Evolutionary conservation across 352 stramenopile genomes (phyloP).

Genomic region (Bremia lactucae): DNA sequence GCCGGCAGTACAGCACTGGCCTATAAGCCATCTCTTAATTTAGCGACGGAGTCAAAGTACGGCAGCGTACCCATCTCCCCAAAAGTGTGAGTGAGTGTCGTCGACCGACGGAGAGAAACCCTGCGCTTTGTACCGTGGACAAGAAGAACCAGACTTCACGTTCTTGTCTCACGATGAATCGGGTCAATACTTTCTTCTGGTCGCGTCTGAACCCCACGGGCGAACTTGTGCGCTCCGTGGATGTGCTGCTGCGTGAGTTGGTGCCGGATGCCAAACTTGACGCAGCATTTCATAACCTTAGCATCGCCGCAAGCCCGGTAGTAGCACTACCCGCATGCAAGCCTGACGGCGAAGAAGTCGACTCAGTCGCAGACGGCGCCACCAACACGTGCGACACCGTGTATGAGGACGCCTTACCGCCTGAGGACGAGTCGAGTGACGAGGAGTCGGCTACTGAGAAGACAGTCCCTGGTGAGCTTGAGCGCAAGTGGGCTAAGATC

Average conservation of each 20-base stretch:
- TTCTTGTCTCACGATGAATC: slow-evolving; percentile 21
- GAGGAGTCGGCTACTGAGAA: slow-evolving; percentile 44
- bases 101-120: background rate
- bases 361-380: slow-evolving; percentile 19
- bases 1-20: slow-evolving; percentile 10
- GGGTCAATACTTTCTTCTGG: slow-evolving; percentile 80
- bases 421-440: slow-evolving; percentile 45
- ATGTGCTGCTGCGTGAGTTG: slow-evolving; percentile 44
- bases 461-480: slow-evolving; percentile 61
- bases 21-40: slow-evolving; percentile 22
- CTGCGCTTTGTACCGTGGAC: slow-evolving; percentile 13
- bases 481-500: slow-evolving; percentile 66
- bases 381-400: slow-evolving; percentile 14
- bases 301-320: slow-evolving; percentile 22
- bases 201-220: slow-evolving; percentile 54
- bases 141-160: slow-evolving; percentile 1
- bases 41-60: slow-evolving; percentile 11
- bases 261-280: slow-evolving; percentile 53
- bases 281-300: slow-evolving; percentile 35
- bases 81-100: background rate
- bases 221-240: slow-evolving; percentile 62
- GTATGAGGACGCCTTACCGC: slow-evolving; percentile 15
- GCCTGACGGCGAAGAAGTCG: slow-evolving; percentile 10
- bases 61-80: background rate
- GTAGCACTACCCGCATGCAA: slow-evolving; percentile 12